These are phyloP conservation scores for Cladosporium velox DNA, from an alignment of 2,329 filamentous ascomycete genomes.

Conservation along the genomic window DNA sequence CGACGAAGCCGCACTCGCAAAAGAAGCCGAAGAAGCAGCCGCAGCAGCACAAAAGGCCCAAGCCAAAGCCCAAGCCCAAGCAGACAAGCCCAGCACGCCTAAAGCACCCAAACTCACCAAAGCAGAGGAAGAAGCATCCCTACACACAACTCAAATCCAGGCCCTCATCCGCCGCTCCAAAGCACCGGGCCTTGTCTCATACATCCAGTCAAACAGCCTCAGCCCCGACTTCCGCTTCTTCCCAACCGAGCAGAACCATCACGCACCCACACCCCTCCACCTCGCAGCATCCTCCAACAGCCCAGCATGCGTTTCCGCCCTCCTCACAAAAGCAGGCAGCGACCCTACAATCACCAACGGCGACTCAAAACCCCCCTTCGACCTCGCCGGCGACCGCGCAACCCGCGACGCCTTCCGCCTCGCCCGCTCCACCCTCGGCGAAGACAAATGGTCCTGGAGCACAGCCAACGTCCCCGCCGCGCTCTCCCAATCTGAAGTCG, in stretches of 20 bases:
- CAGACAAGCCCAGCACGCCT: conserved; percentile 51
- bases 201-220: conserved; percentile 75
- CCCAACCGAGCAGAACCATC: conserved; percentile 70
- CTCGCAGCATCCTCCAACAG: conserved; percentile 81
- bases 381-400: conserved; percentile 79
- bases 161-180: conserved; percentile 87
- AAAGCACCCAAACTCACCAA: conserved; percentile 69
- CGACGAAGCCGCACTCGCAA: conserved; percentile 62
- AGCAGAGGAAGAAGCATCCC: conserved; percentile 76
- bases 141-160: conserved; percentile 88
- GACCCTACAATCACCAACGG: conserved; percentile 70
- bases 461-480: conserved; percentile 69
- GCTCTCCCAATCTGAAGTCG: conserved; percentile 70
- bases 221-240: conserved; percentile 73
- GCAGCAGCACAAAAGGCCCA: conserved; percentile 48
- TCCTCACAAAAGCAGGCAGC: conserved; percentile 73
- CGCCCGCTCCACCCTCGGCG: conserved; percentile 78
- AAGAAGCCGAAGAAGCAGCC: conserved; percentile 48
- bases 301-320: conserved; percentile 71
- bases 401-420: conserved; percentile 92
- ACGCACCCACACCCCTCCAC: conserved; percentile 82
- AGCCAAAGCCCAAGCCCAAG: conserved; percentile 33
- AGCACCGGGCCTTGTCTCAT: conserved; percentile 80
- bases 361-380: conserved; percentile 84
- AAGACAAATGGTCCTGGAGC: conserved; percentile 76